Evolutionary conservation across 805 yeast species (phyloP), one percentile per base, ranked within the genome.

Genomic region (Zygotorulaspora danielsina): DNA sequence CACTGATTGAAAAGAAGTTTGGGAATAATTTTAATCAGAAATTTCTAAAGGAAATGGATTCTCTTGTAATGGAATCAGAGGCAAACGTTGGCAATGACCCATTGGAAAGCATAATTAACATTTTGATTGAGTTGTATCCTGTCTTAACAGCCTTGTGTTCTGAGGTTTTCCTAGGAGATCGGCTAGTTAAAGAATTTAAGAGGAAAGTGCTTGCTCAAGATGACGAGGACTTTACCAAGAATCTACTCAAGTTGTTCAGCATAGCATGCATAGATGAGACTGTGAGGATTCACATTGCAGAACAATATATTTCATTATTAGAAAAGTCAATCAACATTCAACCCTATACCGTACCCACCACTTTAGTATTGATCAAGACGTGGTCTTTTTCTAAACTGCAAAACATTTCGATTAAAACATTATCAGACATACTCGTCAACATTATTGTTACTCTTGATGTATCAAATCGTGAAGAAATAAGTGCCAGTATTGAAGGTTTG

Each of bases 251-350:
- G 2, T 42, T 73, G 11, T 55, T 75, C 19, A 69, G 75, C 0
- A 59, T 61, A 12, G 70, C 79, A 0, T 75, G 82, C 47, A 65
- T 76, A 17, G 72, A 71, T 38, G 79, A 77, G 27, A 53, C 60
- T 1, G 66, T 78, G 21, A 67, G 84, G 40, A 59, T 55, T n/a
- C 61, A 63, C 28, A 72, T 76, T 29, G 63, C 75, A 1, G 64
- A 67, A 15, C 64, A 67, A 32, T 79, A 73, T 54, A 43, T 69
- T 25, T 52, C 59, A 4, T 49, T 73, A 0, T 53, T 78, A 16
- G 57, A 71, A 15, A 54, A 58, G 27, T 70, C 73, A 0, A 41
- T 70, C 8, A 46, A 46, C 5, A 31, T 59, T 18, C 39, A 45
- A 6, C 48, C 54, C 2, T 55, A 59, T 18, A 59, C 59, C 36